A percentile compares a stretch with the other conserved stretches of the same genome.
These are phyloP conservation scores for Symbiodinium pilosum DNA, from an alignment of 73 alveolate genomes.

Conservation along the genomic window DNA sequence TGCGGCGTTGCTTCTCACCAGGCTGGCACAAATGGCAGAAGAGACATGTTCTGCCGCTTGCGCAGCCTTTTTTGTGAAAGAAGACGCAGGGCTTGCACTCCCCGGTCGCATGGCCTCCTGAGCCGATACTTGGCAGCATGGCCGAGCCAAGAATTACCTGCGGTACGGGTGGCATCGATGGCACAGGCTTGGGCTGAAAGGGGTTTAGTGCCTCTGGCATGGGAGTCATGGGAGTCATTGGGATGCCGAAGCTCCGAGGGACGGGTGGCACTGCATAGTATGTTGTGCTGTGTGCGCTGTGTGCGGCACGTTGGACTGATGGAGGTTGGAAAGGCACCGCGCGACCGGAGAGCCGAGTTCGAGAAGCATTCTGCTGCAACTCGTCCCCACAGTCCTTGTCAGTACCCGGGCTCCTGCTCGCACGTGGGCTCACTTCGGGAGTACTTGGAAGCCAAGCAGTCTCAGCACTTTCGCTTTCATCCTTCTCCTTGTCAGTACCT, in stretches of 20 bases:
- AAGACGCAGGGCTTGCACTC: slow-evolving; percentile 52
- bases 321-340: slow-evolving; percentile 32
- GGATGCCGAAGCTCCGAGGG: background rate
- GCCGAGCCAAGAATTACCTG: background rate
- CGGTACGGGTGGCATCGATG: background rate
- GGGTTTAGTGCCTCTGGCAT: background rate
- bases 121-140: background rate
- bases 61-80: slow-evolving; percentile 45
- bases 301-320: too few relatives aligned
- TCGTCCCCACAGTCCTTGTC: background rate
- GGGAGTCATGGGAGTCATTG: background rate
- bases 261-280: background rate
- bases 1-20: background rate
- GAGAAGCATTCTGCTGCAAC: slow-evolving; percentile 10
- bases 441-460: too few relatives aligned
- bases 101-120: background rate
- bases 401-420: background rate
- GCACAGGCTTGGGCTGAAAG: background rate
- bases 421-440: background rate
- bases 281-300: background rate
- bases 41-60: background rate
- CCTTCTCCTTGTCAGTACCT: too few relatives aligned
- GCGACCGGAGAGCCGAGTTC: slow-evolving; percentile 17
- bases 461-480: too few relatives aligned
- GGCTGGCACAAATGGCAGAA: slow-evolving; percentile 56